Evolutionary conservation across 768 basidiomycete species (phyloP), one percentile per base, ranked within the genome.

Genomic region (Suillus discolor): DNA sequence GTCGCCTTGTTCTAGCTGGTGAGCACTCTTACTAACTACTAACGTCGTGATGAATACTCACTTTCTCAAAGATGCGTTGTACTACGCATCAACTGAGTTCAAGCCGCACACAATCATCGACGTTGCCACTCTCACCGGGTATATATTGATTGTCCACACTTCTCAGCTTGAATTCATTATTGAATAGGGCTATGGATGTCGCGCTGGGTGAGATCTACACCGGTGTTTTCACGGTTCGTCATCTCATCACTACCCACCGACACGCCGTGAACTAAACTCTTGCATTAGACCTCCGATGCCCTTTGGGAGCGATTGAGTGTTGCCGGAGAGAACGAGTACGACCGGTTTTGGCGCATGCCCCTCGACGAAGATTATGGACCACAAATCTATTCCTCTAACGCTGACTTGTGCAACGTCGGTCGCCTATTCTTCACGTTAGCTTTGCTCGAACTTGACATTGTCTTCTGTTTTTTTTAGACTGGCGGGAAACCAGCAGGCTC

Each of bases 281-380:
- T 28, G 18, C 25, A 28, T 31, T 64, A 92, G 90, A 89, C 85
- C 16, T 91, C 91, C 3, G 89, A 93, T 68, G 77, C 81, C 28
- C 87, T 96, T 23, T 96, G 92, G 92, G 71, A 84, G 44, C 80
- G 85, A 62, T 84, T 96, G 13, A 80, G 86, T 67, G 80, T 73
- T 3, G 93, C 94, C 3, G 93, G 92, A 13, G 86, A 89, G 78
- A 76, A 78, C 16, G 91, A 93, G 71, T 85, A 90, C 71, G 93
- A 94, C 77, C 87, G 88, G 62, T 89, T 96, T 83, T 96, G 94
- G 94, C 87, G 94, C 34, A 87, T 96, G 89, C 94, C 94, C 12
- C 85, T 96, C 62, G 89, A 93, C 70, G 92, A 93, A 53, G 92
- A 89, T 64, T 96, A 83, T 69, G 87, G 85, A 1, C 85, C 87